A percentile compares a stretch with the other conserved stretches of the same genome.
phyloP scores from a whole-genome alignment of 2,329 filamentous ascomycete species.

The Hypoxylon sp. region DNA sequence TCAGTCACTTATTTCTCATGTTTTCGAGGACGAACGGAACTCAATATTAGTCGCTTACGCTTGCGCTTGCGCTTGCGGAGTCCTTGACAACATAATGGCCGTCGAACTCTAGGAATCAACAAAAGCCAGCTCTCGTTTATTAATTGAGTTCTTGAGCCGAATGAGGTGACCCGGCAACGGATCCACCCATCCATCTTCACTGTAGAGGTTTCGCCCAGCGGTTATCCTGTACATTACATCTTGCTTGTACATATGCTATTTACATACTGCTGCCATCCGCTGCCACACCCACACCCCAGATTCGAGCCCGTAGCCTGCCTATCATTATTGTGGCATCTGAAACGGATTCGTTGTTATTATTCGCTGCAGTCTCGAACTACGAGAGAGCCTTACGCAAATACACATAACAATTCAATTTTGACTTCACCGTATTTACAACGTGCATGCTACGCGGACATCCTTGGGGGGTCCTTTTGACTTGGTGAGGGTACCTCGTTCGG shows the following conservation, averaged over 20 bases:
- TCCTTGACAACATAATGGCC: constrained; percentile 28
- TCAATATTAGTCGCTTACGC: too few relatives aligned
- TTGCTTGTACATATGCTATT: too few relatives aligned
- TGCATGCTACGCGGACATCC: constrained; percentile 1
- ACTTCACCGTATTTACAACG: constrained; percentile 11
- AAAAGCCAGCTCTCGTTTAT: constrained; percentile 27
- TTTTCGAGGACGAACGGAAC: constrained; percentile 27
- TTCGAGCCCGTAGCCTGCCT: constrained; percentile 46
- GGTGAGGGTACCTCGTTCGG: constrained; percentile 22
- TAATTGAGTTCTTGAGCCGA: constrained; percentile 24
- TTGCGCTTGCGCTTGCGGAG: too few relatives aligned
- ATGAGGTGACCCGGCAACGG: constrained; percentile 40
- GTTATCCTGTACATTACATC: constrained; percentile 41
- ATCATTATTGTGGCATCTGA: constrained; percentile 39
- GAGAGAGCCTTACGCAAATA: constrained; percentile 23
- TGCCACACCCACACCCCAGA: constrained; percentile 47
- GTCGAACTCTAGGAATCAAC: constrained; percentile 24
- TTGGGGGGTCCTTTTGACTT: constrained; percentile 22
- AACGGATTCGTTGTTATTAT: constrained; percentile 23
- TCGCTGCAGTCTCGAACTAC: constrained; percentile 26
- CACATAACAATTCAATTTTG: constrained; percentile 13
- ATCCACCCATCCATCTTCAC: constrained; percentile 46
- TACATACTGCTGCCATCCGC: constrained; percentile 46
- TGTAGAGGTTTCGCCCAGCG: constrained; percentile 42
- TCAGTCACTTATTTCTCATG: not conserved